Evolutionary conservation across 352 stramenopile genomes (phyloP), one percentile per base, ranked within the genome.

Genomic region (Hyphochytrium catenoides): DNA sequence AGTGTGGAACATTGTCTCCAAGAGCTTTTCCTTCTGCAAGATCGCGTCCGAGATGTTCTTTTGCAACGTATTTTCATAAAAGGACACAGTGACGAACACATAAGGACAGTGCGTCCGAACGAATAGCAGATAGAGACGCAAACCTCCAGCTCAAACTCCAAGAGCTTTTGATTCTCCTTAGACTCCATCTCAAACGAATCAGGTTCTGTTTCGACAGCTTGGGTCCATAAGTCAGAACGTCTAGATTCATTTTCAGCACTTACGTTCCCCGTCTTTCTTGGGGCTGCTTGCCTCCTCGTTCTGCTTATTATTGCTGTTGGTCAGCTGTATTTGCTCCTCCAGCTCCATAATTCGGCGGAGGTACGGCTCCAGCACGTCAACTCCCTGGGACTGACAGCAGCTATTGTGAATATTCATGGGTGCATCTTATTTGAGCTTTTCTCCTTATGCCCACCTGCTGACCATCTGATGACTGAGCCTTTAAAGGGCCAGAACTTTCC

Each of bases 21-120:
- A 39, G 21, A 70, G 64, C 39, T 51, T 59, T 26, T 67, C 56
- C 31, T 62, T 66, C 39, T 62, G 56, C 2, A 43, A 44, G 34
- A 70, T 67, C 18, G 59, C 51, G 2, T 33, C 26, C 15, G 38
- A 30, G 12, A 44, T 44, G 25, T 40, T 44, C 39, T 44, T 41
- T 6, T 29, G 16, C 34, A 14, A 33, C 16, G 40, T 39, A n/a
- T n/a, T n/a, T n/a, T n/a, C n/a, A n/a, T n/a, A n/a, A n/a, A n/a
- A n/a, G n/a, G n/a, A n/a, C n/a, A n/a, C n/a, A n/a, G n/a, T n/a
- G n/a, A n/a, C n/a, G n/a, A 44, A 32, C 34, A n/a, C 25, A 8
- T 40, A 26, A 39, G 39, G n/a, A 37, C 12, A 34, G 18, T 32
- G 27, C 37, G 8, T 23, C 34, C 17, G 33, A 34, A 19, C 8